Percentiles rank a stretch among this genome's conserved stretches.
Conservation (phyloP, 768 basidiomycete genomes). For the Austroboletus eburneus region DNA sequence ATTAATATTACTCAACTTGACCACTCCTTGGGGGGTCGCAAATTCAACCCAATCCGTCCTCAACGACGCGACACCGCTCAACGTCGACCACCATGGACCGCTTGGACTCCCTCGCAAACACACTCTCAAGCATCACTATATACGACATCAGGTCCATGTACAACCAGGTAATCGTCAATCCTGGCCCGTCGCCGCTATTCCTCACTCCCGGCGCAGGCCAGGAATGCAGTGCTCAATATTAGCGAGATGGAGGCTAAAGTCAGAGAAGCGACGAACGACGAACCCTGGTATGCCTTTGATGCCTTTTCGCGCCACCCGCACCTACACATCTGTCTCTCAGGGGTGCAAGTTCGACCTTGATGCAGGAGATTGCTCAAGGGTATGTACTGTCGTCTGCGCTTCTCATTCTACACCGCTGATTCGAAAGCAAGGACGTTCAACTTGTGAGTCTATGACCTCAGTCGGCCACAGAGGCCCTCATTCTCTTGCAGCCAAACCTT, state of each 20-base stretch:
- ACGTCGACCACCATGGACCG: slow-evolving; percentile 61
- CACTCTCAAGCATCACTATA: slow-evolving; percentile 78
- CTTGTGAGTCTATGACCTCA: slow-evolving; percentile 58
- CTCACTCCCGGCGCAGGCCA: slow-evolving; percentile 55
- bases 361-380: slow-evolving; percentile 99
- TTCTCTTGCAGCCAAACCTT: slow-evolving; percentile 74
- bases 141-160: slow-evolving; percentile 96
- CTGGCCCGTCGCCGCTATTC: background rate
- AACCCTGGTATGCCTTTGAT: slow-evolving; percentile 83
- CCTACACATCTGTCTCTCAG: slow-evolving; percentile 38
- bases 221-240: slow-evolving; percentile 93
- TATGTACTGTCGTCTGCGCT: slow-evolving; percentile 36
- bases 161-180: slow-evolving; percentile 61
- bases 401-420: slow-evolving; percentile 13
- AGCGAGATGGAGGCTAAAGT: slow-evolving; percentile 98
- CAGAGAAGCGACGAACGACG: slow-evolving; percentile 94
- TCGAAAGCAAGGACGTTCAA: slow-evolving; percentile 79
- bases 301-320: background rate
- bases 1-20: slow-evolving; percentile 6
- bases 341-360: slow-evolving; percentile 96
- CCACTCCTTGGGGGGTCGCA: slow-evolving; percentile 26
- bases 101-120: slow-evolving; percentile 67
- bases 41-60: background rate
- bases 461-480: slow-evolving; percentile 5
- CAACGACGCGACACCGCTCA: background rate